Conservation (phyloP, 2,329 filamentous ascomycete genomes). For the Sclerotinia trifoliorum region DNA sequence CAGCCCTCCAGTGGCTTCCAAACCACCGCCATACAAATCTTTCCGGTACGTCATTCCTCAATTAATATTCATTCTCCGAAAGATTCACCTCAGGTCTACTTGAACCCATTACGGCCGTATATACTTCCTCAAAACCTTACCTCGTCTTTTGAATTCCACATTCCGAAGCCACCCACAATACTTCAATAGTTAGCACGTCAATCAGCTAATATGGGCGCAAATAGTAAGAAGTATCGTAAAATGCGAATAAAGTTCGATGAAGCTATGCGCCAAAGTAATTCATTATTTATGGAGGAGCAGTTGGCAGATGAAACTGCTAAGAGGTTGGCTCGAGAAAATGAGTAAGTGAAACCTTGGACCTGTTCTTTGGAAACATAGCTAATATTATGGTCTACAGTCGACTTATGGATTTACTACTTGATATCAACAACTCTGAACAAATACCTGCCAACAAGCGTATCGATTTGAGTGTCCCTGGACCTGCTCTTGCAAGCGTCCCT, state of each 20-base stretch:
- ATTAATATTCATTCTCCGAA: background rate
- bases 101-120: background rate
- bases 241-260: slow-evolving; percentile 78
- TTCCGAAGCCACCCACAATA: background rate
- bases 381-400: slow-evolving; percentile 56
- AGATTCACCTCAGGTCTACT: background rate
- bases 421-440: slow-evolving; percentile 82
- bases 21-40: slow-evolving; percentile 12
- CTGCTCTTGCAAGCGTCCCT: slow-evolving; percentile 31
- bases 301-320: slow-evolving; percentile 78
- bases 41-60: background rate
- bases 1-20: background rate
- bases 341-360: slow-evolving; percentile 57
- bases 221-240: slow-evolving; percentile 94
- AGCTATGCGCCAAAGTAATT: slow-evolving; percentile 77
- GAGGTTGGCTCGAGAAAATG: slow-evolving; percentile 84
- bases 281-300: slow-evolving; percentile 77
- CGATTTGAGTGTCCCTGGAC: slow-evolving; percentile 54
- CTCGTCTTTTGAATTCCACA: background rate
- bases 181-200: background rate
- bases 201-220: slow-evolving; percentile 48
- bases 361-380: slow-evolving; percentile 11
- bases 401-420: slow-evolving; percentile 81
- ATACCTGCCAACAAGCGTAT: slow-evolving; percentile 73
- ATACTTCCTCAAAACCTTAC: background rate